Conservation (phyloP, 2,329 filamentous ascomycete species). For the Exophiala sp. region DNA sequence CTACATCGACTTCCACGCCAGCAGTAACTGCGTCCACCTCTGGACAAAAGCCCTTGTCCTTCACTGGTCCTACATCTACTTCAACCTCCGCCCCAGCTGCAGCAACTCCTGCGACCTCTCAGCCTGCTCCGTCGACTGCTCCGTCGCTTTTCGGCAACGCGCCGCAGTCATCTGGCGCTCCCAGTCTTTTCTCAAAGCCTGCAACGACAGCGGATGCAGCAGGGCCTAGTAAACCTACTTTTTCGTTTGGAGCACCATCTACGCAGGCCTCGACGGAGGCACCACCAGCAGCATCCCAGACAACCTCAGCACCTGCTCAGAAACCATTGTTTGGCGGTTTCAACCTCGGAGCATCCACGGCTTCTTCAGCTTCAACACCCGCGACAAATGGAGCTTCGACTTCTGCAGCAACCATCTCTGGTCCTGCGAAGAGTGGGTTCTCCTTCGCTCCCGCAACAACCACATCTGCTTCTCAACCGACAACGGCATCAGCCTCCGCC, state of each 20-base stretch:
- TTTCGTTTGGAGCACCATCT: constrained; percentile 9
- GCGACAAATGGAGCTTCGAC: constrained; percentile 32
- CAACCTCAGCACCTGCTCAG: constrained; percentile 18
- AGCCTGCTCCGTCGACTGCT: constrained; percentile 12
- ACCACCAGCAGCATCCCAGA: constrained; percentile 10
- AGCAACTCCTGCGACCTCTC: constrained; percentile 9
- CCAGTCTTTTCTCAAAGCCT: constrained; percentile 18
- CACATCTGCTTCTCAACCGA: constrained; percentile 28
- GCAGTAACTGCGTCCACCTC: constrained; percentile 6
- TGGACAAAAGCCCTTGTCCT: constrained; percentile 19
- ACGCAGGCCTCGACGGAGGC: constrained; percentile 16
- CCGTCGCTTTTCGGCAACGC: constrained; percentile 14
- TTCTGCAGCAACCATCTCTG: constrained; percentile 27
- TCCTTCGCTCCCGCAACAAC: constrained; percentile 27
- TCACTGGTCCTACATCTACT: constrained; percentile 6
- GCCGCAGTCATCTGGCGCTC: not conserved
- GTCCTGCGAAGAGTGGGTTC: constrained; percentile 23
- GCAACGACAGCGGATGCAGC: constrained; percentile 7
- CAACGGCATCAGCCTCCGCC: constrained; percentile 31
- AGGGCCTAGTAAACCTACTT: constrained; percentile 12
- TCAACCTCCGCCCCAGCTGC: constrained; percentile 8
- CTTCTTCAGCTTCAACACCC: constrained; percentile 30
- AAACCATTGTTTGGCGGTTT: constrained; percentile 29
- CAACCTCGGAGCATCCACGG: constrained; percentile 17
- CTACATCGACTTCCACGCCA: constrained; percentile 7